Evolutionary conservation across 2,329 filamentous ascomycete species (phyloP), one percentile per base, ranked within the genome.

Genomic region (Aspergillus uvarum): DNA sequence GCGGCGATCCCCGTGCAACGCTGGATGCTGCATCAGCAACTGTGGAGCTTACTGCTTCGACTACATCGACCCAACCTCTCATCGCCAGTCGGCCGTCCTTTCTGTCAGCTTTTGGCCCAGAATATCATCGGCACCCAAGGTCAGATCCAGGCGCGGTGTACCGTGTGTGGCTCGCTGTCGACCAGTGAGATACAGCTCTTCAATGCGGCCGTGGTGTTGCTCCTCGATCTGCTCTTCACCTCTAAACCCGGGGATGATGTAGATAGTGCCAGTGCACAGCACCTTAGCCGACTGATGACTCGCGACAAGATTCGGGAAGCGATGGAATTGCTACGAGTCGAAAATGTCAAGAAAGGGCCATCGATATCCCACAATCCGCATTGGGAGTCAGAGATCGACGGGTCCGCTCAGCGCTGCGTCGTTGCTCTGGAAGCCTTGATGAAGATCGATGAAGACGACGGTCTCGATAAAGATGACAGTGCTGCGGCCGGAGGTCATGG

Each of bases 1-100:
- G 60, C 59, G 4, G 64, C 62, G 5, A 60, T 63, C 26, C 63
- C 63, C 5, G 59, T 65, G 6, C 60, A 65, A 5, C 60, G 59
- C 42, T 66, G 56, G 55, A 61, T 66, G 59, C 44, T 66, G 19
- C 62, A 66, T 47, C 63, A 66, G 47, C 64, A 66, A 56, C 56
- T 66, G 4, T 65, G 64, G 64, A 59, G 58, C 29, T 31, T 66
- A 24, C 50, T 65, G 21, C 60, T 66, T 1, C 62, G 64, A 21
- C 59, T 66, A 1, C 54, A 66, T 31, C 62, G 60, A 2, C 24
- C 49, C 5, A 60, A 24, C 38, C 47, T 63, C 2, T 52, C 54
- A 3, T 55, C 57, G 31, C 29, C 14, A 5, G 32, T 31, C 11
- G 38, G 56, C 4, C 61, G 59, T 22, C 24, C 56, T 4, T 52